phyloP scores from a whole-genome alignment of 768 basidiomycete species.

The Termitomyces sp. region DNA sequence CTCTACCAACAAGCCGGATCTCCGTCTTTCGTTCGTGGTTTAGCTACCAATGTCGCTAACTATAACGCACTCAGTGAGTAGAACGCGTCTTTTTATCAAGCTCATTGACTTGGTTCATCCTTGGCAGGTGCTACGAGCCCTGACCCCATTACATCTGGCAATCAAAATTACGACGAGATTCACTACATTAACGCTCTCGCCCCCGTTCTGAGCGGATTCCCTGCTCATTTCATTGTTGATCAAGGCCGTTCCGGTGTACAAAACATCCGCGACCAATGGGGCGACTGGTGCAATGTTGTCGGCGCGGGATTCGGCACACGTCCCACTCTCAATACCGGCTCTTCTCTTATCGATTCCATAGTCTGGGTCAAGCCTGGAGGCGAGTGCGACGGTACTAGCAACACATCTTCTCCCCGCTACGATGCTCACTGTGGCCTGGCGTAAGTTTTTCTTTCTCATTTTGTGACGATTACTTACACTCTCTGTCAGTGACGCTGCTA shows the following conservation, averaged over 20 bases:
- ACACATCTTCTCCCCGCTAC: conserved; percentile 47
- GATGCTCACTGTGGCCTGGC: conserved; percentile 44
- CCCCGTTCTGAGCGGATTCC: conserved; percentile 45
- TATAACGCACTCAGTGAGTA: conserved; percentile 34
- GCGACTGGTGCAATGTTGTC: conserved; percentile 67
- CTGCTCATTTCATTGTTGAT: conserved; percentile 62
- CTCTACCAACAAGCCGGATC: conserved; percentile 47
- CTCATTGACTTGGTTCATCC: conserved; percentile 18
- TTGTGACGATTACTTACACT: conserved; percentile 1
- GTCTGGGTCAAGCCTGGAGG: conserved; percentile 70
- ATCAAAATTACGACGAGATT: conserved; percentile 57
- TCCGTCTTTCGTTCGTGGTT: conserved; percentile 53
- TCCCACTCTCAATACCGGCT: conserved; percentile 52
- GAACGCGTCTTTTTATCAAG: neutral
- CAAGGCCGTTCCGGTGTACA: conserved; percentile 61
- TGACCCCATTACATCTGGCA: conserved; percentile 56
- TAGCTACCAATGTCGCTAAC: conserved; percentile 55
- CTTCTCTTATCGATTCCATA: conserved; percentile 50
- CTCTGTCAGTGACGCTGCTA: conserved; percentile 39
- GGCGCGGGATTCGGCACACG: conserved; percentile 58
- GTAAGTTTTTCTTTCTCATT: conserved; percentile 26
- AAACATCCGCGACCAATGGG: conserved; percentile 55
- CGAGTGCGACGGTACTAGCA: conserved; percentile 58
- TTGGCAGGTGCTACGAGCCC: conserved; percentile 37
- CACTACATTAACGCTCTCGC: conserved; percentile 55